Evolutionary conservation across 2,329 filamentous ascomycete species (phyloP), one percentile per base, ranked within the genome.

Genomic region (Penicillium expansum): DNA sequence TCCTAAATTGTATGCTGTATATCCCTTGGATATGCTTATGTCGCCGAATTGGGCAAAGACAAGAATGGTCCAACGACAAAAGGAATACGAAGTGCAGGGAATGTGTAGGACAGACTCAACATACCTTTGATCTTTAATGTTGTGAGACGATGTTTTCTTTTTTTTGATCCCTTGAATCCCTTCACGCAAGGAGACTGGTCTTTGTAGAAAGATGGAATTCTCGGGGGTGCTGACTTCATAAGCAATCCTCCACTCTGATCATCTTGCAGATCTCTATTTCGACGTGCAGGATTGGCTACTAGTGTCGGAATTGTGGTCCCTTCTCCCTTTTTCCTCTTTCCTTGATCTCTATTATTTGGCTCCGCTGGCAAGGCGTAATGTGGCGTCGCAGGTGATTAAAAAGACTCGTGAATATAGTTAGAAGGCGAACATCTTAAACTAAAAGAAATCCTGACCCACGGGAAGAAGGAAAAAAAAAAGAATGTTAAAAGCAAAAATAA

Each of bases 201-300:
- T 48, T 35, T 37, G 48, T 30, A 43, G 39, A 49, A 49, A 55
- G 58, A 60, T 58, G 57, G 59, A 65, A 57, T 58, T 55, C 56
- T 61, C 48, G 56, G 61, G 58, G 50, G 54, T 45, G 63, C 56
- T 61, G 63, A 66, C 57, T 66, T 67, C 64, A 67, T 62, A 59
- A 60, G 35, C 35, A 38, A 56, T 56, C 57, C 53, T 60, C 57
- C 58, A 58, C 60, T 52, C 52, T 41, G 64, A 66, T 67, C 64
- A 61, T 59, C 62, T 48, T 52, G 64, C 60, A 63, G 63, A 67
- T 67, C 64, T 9, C 33, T 33, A 38, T 33, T 50, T 42, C 39
- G n/a, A 49, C n/a, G 48, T 22, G 16, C 56, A 4, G 52, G 63
- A 65, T 65, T 66, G 59, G 63, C 52, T 57, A 45, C 2, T 33